These are phyloP conservation scores for Hygrophoropsis aurantiaca DNA, from an alignment of 768 basidiomycete genomes.

Conservation along the genomic window DNA sequence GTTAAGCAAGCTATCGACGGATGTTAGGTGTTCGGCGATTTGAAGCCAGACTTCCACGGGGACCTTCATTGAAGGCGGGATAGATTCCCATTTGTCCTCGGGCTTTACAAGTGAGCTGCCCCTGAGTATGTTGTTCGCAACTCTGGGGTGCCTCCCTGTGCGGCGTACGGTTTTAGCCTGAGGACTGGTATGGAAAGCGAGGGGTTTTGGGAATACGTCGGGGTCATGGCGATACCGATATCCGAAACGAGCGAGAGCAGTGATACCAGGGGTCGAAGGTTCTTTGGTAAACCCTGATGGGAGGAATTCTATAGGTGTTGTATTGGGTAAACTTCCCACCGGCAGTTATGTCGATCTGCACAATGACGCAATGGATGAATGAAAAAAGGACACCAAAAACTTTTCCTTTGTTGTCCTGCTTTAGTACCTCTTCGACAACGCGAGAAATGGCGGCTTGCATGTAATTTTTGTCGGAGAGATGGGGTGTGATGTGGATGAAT, in stretches of 20 bases:
- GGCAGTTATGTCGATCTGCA: background rate
- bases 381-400: conserved; percentile 1
- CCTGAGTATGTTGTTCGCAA: too few species aligned
- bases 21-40: too few species aligned
- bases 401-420: background rate
- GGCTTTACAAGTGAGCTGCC: too few species aligned
- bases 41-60: too few species aligned
- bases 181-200: too few species aligned
- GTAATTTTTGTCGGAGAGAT: background rate
- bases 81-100: too few species aligned
- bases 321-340: background rate
- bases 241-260: conserved; percentile 3
- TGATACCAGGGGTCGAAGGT: conserved; percentile 3
- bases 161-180: too few species aligned
- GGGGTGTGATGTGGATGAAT: background rate
- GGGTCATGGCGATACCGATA: conserved; percentile 3
- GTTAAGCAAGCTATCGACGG: too few species aligned
- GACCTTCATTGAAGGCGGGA: too few species aligned
- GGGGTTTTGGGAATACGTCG: background rate
- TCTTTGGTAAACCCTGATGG: background rate
- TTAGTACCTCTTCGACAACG: background rate
- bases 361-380: background rate
- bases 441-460: conserved; percentile 1
- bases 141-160: too few species aligned
- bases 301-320: background rate